Percentiles rank a stretch among this genome's conserved stretches.
Evolutionary conservation across 805 yeast species (phyloP).

Genomic region (Wickerhamomyces chaumierensis): DNA sequence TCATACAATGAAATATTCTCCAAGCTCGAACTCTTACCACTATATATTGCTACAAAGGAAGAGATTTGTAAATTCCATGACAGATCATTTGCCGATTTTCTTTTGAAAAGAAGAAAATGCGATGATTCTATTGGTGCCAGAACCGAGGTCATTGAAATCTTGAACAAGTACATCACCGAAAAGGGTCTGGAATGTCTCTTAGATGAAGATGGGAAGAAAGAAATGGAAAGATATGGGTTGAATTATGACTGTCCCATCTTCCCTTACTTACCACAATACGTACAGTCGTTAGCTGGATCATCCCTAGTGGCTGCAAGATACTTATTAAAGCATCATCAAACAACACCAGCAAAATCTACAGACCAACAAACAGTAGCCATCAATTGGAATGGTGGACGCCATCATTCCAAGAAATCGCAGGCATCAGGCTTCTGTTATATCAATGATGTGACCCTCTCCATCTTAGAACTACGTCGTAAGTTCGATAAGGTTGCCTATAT

Average conservation of each 20-base stretch:
- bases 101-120: constrained; percentile 21
- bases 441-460: constrained; percentile 54
- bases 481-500: constrained; percentile 43
- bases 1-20: constrained; percentile 27
- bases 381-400: constrained; percentile 77
- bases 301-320: constrained; percentile 38
- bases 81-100: constrained; percentile 24
- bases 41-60: constrained; percentile 18
- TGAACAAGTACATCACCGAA: neutral
- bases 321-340: constrained; percentile 9
- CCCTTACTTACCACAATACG: constrained; percentile 39
- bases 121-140: constrained; percentile 4
- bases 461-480: constrained; percentile 35
- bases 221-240: constrained; percentile 32
- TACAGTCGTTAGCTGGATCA: constrained; percentile 41
- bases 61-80: constrained; percentile 44
- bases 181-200: constrained; percentile 2
- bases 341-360: no score
- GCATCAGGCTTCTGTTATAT: constrained; percentile 69
- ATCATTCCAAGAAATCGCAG: constrained; percentile 42
- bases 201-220: constrained; percentile 3
- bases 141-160: neutral
- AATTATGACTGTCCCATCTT: constrained; percentile 56
- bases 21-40: constrained; percentile 17
- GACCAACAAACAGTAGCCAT: constrained; percentile 27